These are phyloP conservation scores for Eimeria praecox DNA, from an alignment of 169 alveolate species.

Conservation along the genomic window DNA sequence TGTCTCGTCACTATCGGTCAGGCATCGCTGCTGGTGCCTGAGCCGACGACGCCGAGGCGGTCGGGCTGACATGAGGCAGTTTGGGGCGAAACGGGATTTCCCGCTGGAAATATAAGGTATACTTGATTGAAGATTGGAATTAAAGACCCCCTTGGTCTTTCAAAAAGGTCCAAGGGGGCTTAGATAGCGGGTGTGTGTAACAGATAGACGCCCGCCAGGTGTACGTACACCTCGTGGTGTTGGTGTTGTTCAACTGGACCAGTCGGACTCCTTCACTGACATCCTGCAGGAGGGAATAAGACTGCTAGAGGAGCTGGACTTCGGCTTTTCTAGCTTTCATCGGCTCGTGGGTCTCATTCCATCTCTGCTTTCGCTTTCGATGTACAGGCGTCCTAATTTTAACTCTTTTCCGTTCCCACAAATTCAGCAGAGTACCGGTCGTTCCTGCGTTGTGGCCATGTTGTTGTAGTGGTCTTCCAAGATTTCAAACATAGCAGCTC, in stretches of 20 bases:
- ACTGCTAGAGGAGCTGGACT: neutral
- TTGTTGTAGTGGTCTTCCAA: slow-evolving; percentile 52
- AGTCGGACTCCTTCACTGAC: slow-evolving; percentile 52
- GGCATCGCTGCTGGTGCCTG: slow-evolving; percentile 74
- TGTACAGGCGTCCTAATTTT: slow-evolving; percentile 6
- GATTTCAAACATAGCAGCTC: slow-evolving; percentile 37
- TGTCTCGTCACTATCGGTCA: slow-evolving; percentile 58
- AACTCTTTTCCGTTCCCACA: neutral
- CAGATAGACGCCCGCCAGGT: slow-evolving; percentile 57
- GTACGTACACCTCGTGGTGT: slow-evolving; percentile 64
- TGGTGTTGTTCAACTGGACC: slow-evolving; percentile 67
- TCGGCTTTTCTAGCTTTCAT: slow-evolving; percentile 13
- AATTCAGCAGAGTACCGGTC: neutral
- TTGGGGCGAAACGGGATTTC: neutral
- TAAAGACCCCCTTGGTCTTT: neutral
- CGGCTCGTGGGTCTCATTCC: slow-evolving; percentile 12
- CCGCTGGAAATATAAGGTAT: slow-evolving; percentile 1
- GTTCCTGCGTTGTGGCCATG: slow-evolving; percentile 62
- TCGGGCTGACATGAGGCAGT: slow-evolving; percentile 32
- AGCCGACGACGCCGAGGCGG: slow-evolving; percentile 69
- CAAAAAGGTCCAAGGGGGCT: neutral
- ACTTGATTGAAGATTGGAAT: neutral
- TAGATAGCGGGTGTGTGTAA: slow-evolving; percentile 27
- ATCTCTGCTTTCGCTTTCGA: slow-evolving; percentile 30
- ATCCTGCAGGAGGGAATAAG: neutral